A percentile compares a stretch with the other conserved stretches of the same genome.
phyloP scores from a whole-genome alignment of 345 rosid genomes.

The Hirschfeldia incana region DNA sequence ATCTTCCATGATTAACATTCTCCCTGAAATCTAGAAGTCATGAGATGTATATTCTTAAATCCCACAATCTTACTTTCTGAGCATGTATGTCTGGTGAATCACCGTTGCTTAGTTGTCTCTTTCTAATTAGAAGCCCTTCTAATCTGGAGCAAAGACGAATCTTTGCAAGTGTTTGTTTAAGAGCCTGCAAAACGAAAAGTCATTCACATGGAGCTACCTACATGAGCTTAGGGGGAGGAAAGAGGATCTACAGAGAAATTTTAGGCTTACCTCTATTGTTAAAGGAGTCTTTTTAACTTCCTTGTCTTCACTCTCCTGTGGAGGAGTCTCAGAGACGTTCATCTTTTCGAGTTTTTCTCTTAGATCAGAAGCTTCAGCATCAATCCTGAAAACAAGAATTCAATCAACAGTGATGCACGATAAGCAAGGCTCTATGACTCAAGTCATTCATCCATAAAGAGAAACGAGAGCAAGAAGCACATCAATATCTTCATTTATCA shows the following conservation, averaged over 20 bases:
- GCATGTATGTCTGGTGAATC: conserved; percentile 92
- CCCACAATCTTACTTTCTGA: conserved; percentile 62
- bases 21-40: conserved; percentile 13
- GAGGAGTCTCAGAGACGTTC: conserved; percentile 36
- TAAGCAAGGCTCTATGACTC: conserved; percentile 13
- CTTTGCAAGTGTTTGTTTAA: conserved; percentile 74
- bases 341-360: conserved; percentile 64
- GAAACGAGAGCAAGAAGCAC: conserved; percentile 21
- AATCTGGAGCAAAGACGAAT: conserved; percentile 74
- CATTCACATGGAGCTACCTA: conserved; percentile 5
- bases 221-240: not conserved
- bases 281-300: conserved; percentile 47
- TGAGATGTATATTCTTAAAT: conserved; percentile 1
- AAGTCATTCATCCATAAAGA: not conserved
- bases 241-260: not conserved
- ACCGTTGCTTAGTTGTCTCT: conserved; percentile 68
- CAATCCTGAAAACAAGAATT: conserved; percentile 53
- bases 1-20: conserved; percentile 4
- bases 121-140: conserved; percentile 76
- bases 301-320: conserved; percentile 50
- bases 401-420: conserved; percentile 23
- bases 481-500: conserved; percentile 33
- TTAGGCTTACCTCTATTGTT: conserved; percentile 63
- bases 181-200: conserved; percentile 47
- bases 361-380: conserved; percentile 68